A percentile compares a stretch with the other conserved stretches of the same genome.
phyloP scores from a whole-genome alignment of 2,329 filamentous ascomycete species.

The Verruconis gallopava region DNA sequence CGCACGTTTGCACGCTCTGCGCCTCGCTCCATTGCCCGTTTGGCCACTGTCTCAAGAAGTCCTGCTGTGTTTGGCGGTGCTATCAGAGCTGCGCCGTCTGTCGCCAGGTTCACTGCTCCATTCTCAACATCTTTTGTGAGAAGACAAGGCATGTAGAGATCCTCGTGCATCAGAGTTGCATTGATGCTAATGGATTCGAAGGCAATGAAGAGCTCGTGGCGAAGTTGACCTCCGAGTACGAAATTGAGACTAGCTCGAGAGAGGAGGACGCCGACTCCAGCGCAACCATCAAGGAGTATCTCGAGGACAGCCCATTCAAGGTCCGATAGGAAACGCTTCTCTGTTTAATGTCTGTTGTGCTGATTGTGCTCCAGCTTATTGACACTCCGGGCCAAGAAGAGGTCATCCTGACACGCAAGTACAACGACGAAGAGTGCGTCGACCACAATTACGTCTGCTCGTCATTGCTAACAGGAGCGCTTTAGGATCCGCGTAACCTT shows the following conservation, averaged over 20 bases:
- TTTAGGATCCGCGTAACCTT: conserved; percentile 65
- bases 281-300: conserved; percentile 71
- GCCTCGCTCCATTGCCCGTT: conserved; percentile 29
- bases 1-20: conserved; percentile 32
- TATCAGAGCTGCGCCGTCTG: neutral
- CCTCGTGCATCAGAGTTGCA: neutral
- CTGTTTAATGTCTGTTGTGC: no score
- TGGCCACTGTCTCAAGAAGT: conserved; percentile 21
- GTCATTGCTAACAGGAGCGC: no score
- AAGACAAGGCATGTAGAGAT: conserved; percentile 5
- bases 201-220: conserved; percentile 64
- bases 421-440: conserved; percentile 80
- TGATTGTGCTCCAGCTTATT: conserved; percentile 39
- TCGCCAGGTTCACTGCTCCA: conserved; percentile 14
- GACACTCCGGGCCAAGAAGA: conserved; percentile 80
- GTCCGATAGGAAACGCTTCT: no score
- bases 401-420: conserved; percentile 68
- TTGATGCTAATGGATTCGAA: neutral
- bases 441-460: no score
- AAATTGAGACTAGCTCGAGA: conserved; percentile 73
- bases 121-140: conserved; percentile 30
- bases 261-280: conserved; percentile 55
- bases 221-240: conserved; percentile 75
- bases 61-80: neutral
- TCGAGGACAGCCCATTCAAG: conserved; percentile 75